Conservation (phyloP, 1,284 basidiomycete species). For the Heterobasidion parviporum region DNA sequence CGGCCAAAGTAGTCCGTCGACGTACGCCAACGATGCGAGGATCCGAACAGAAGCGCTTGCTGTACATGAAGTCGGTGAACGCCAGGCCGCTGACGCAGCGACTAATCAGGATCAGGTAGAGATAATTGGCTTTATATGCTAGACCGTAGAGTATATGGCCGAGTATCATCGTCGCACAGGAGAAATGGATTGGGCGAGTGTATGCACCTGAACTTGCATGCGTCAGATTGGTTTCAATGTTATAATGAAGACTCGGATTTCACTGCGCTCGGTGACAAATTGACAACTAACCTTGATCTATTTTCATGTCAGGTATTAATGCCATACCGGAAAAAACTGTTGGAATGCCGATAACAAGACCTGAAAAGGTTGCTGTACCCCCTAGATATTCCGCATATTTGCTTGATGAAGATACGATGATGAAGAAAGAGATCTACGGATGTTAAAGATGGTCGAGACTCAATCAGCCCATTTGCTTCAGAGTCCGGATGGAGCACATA, state of each 20-base stretch:
- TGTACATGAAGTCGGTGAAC: conserved; percentile 38
- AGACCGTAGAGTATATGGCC: conserved; percentile 37
- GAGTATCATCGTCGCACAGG: conserved; percentile 31
- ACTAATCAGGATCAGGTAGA: conserved; percentile 41
- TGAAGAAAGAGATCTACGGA: conserved; percentile 54
- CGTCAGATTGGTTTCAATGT: background rate
- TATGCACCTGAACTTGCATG: conserved; percentile 37
- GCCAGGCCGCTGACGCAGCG: conserved; percentile 43
- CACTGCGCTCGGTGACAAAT: too few species aligned
- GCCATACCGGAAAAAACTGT: conserved; percentile 49
- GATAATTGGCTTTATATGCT: conserved; percentile 35
- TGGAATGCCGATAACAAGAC: conserved; percentile 61
- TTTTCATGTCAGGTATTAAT: conserved; percentile 47
- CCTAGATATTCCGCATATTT: conserved; percentile 55
- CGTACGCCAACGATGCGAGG: conserved; percentile 58
- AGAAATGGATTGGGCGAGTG: conserved; percentile 32
- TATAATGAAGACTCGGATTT: too few species aligned
- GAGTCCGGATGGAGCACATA: conserved; percentile 10
- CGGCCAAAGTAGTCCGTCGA: conserved; percentile 52
- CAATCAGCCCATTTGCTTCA: too few species aligned
- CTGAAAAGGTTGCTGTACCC: conserved; percentile 58
- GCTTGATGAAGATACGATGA: conserved; percentile 59
- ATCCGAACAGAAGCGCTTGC: conserved; percentile 59
- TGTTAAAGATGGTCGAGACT: background rate
- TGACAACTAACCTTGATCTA: conserved; percentile 41